These are phyloP conservation scores for Malbranchea cinnamomea DNA, from an alignment of 2,329 filamentous ascomycete species.

Conservation along the genomic window DNA sequence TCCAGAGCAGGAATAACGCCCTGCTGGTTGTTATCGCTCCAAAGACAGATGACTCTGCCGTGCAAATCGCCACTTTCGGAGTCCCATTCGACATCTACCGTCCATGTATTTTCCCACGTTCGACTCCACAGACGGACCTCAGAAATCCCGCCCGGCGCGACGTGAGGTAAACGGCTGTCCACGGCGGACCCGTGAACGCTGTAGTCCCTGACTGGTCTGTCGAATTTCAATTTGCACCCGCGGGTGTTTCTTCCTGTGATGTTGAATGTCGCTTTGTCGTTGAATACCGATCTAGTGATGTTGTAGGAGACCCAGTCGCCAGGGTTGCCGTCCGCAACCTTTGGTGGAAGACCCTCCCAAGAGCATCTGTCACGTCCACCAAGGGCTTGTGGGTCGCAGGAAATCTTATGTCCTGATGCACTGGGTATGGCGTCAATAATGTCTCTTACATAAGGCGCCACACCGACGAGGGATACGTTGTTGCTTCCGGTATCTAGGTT, in stretches of 20 bases:
- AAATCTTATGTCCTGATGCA: slow-evolving; percentile 45
- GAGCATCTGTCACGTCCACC: slow-evolving; percentile 43
- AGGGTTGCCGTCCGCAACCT: slow-evolving; percentile 38
- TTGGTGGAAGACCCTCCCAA: slow-evolving; percentile 54
- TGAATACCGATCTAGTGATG: slow-evolving; percentile 31
- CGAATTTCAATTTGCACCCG: slow-evolving; percentile 59
- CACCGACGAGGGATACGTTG: slow-evolving; percentile 51
- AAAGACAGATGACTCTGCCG: slow-evolving; percentile 62
- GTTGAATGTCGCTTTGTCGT: slow-evolving; percentile 36
- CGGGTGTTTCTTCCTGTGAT: slow-evolving; percentile 63
- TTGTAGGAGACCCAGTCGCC: slow-evolving; percentile 55
- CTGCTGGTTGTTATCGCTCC: slow-evolving; percentile 66
- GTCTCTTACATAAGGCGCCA: slow-evolving; percentile 50
- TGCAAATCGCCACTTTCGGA: slow-evolving; percentile 31
- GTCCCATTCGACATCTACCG: slow-evolving; percentile 56
- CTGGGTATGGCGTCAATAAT: slow-evolving; percentile 59
- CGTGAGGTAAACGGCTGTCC: slow-evolving; percentile 48
- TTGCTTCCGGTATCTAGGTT: slow-evolving; percentile 62
- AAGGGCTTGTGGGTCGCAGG: slow-evolving; percentile 33
- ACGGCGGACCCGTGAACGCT: slow-evolving; percentile 44
- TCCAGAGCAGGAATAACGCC: slow-evolving; percentile 69
- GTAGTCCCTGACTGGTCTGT: slow-evolving; percentile 51
- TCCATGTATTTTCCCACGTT: slow-evolving; percentile 63
- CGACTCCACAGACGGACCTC: slow-evolving; percentile 71
- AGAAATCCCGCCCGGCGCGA: slow-evolving; percentile 47